Percentiles rank a stretch among this genome's conserved stretches.
Conservation (phyloP, 2,329 filamentous ascomycete genomes). For the Biscogniauxia mediterranea region DNA sequence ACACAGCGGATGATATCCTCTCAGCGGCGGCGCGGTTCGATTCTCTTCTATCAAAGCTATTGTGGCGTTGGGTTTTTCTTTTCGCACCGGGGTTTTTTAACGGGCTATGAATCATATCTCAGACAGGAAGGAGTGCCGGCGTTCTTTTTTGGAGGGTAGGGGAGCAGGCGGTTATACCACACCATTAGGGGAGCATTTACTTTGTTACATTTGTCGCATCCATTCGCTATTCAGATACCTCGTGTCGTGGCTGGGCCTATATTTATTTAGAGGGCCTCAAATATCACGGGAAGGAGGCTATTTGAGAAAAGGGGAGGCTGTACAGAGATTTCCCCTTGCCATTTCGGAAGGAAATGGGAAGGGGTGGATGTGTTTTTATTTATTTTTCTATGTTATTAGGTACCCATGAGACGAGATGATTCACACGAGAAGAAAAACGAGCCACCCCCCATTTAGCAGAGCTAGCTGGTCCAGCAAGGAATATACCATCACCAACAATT, state of each 20-base stretch:
- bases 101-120: constrained; percentile 11
- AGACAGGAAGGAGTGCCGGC: constrained; percentile 9
- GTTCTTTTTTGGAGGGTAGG: constrained; percentile 15
- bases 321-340: not conserved
- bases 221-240: constrained; percentile 6
- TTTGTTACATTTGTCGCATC: constrained; percentile 9
- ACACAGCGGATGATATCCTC: constrained; percentile 25
- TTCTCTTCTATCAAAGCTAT: constrained; percentile 15
- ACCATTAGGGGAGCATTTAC: constrained; percentile 15
- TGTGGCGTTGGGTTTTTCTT: constrained; percentile 16
- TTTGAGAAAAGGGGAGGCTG: not conserved
- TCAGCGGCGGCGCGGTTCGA: constrained; percentile 13
- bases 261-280: not conserved
- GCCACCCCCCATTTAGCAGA: constrained; percentile 1
- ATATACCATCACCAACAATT: not conserved
- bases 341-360: not conserved
- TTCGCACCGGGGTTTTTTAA: constrained; percentile 7
- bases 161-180: constrained; percentile 26
- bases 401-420: constrained; percentile 3
- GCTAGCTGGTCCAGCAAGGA: constrained; percentile 5
- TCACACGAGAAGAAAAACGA: constrained; percentile 1
- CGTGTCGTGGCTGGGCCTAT: not conserved
- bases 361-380: too few species aligned
- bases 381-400: not conserved
- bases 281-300: not conserved